Base-by-base conservation (phyloP, 768 basidiomycete species). In the Termitomyces sp. region DNA sequence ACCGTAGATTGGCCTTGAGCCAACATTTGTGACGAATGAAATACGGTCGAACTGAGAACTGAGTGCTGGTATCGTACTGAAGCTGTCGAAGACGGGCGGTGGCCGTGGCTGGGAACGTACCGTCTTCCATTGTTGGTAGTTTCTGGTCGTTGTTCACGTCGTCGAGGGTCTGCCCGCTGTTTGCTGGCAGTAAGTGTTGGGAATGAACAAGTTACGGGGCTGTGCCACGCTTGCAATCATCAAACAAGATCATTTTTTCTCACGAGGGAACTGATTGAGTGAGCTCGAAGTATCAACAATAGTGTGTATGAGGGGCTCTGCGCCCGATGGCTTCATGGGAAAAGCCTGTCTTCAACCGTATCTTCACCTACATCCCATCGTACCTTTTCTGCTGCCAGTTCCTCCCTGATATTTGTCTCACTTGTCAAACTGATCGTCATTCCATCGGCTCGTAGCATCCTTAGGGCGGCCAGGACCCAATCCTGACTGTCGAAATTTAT, bases 61-160 rank as follows among this genome's bases (percentile, higher is more conserved):
- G 59, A 60, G 59, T 58, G 60, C 64, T 66, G 69, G 56, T 60
- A 62, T 53, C 56, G 54, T 61, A 58, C 60, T 60, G 60, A 54
- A 54, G 45, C 52, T 58, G 55, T 61, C 57, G 59, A 43, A 56
- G 52, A 75, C 70, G 77, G 69, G 82, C 75, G 75, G 84, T 74
- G 71, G 84, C 73, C 77, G 85, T 76, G 74, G 83, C 75, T 87
- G 86, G 79, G 69, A 75, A 88, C 86, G 86, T 88, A 88, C 86
- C 86, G 84, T 88, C 76, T 76, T 78, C 77, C 77, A 78, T 78
- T 64, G 60, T 64, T 73, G 72, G 53, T 22, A 34, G 45, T 42
- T 58, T 56, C 37, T 55, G 35, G 52, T 61, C 40, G 57, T 41
- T 44, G 55, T 49, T 32, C 35, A 37, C 30, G 57, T 47, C 44